A percentile compares a stretch with the other conserved stretches of the same genome.
Evolutionary conservation across 1,139 yeast species (phyloP).

Genomic region (Wickerhamomyces sp.): DNA sequence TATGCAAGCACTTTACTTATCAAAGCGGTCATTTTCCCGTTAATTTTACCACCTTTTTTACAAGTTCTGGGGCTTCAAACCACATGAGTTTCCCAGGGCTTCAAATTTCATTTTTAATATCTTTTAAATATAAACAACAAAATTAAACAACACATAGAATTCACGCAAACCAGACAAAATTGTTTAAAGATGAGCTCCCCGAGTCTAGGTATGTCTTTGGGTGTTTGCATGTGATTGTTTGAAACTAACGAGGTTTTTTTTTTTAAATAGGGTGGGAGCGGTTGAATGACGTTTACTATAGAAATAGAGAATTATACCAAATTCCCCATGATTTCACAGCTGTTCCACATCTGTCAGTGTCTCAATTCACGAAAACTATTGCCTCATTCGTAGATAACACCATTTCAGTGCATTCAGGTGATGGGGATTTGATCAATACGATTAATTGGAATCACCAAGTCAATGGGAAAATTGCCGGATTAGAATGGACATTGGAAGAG

Average conservation of each 20-base stretch:
- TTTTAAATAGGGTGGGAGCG: slow-evolving; percentile 20
- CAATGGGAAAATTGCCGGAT: slow-evolving; percentile 51
- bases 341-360: slow-evolving; percentile 14
- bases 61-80: neutral
- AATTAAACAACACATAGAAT: neutral
- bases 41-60: no score
- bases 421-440: slow-evolving; percentile 17
- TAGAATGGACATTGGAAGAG: slow-evolving; percentile 54
- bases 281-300: slow-evolving; percentile 48
- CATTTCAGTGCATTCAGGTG: slow-evolving; percentile 18
- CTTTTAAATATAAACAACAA: neutral
- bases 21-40: no score
- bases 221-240: no score
- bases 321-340: slow-evolving; percentile 11
- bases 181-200: slow-evolving; percentile 7
- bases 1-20: no score
- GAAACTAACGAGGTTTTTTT: no score
- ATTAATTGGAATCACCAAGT: slow-evolving; percentile 32
- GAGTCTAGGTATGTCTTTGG: slow-evolving; percentile 10
- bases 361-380: slow-evolving; percentile 21
- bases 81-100: neutral
- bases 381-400: slow-evolving; percentile 13
- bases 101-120: neutral
- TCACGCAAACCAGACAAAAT: neutral
- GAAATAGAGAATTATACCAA: slow-evolving; percentile 43